A percentile compares a stretch with the other conserved stretches of the same genome.
These are phyloP conservation scores for Sicyos edulis DNA, from an alignment of 306 rosid genomes.

Conservation along the genomic window DNA sequence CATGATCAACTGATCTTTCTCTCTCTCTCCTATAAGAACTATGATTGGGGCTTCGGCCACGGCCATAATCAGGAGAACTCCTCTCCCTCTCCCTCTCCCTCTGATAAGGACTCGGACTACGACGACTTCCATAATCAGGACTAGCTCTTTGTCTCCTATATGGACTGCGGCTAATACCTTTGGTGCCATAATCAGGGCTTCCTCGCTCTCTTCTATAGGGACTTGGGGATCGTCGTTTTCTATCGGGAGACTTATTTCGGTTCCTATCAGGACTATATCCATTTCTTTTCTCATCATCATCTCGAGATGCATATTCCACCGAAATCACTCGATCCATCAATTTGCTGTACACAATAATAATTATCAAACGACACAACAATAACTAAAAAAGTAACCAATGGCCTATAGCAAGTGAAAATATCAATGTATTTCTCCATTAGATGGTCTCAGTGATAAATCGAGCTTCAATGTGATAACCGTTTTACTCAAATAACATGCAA, in stretches of 20 bases:
- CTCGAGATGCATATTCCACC: slow-evolving; percentile 82
- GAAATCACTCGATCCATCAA: slow-evolving; percentile 89
- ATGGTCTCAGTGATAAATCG: neutral
- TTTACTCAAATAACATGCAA: neutral
- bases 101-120: slow-evolving; percentile 52
- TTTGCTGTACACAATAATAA: slow-evolving; percentile 53
- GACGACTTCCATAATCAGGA: slow-evolving; percentile 72
- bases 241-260: slow-evolving; percentile 56
- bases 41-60: slow-evolving; percentile 47
- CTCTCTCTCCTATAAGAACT: slow-evolving; percentile 35
- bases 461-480: neutral
- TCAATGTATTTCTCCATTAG: neutral
- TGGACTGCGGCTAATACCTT: slow-evolving; percentile 57
- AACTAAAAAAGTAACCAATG: neutral
- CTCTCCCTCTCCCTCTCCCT: slow-evolving; percentile 49
- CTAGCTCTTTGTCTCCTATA: slow-evolving; percentile 62
- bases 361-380: slow-evolving; percentile 20
- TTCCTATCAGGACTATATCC: slow-evolving; percentile 77
- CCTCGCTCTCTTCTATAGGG: slow-evolving; percentile 84
- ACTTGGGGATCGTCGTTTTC: slow-evolving; percentile 84
- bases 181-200: slow-evolving; percentile 96
- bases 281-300: slow-evolving; percentile 74
- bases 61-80: slow-evolving; percentile 52
- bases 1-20: slow-evolving; percentile 30
- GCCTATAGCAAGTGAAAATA: neutral